Percentiles rank a stretch among this genome's conserved stretches.
Conservation (phyloP, 2,329 filamentous ascomycete species). For the Penicillium freii region DNA sequence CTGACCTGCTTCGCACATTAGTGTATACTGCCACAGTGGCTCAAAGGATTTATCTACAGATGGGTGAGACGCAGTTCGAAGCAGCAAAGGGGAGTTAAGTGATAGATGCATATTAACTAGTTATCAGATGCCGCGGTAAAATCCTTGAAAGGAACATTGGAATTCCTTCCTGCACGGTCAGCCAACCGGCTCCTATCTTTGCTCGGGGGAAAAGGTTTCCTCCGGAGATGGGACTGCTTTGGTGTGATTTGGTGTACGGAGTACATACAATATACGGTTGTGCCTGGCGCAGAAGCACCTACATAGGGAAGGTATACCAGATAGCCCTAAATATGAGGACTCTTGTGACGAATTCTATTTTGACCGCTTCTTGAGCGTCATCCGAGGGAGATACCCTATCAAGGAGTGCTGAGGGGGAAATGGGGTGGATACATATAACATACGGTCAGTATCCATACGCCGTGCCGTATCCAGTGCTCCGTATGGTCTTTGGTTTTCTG, state of each 20-base stretch:
- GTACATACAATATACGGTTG: not conserved
- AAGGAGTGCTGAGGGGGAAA: not conserved
- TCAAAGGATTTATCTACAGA: not conserved
- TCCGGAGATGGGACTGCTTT: not conserved
- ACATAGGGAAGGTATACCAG: not conserved
- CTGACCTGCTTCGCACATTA: not conserved
- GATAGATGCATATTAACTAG: not conserved
- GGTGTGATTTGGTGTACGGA: not conserved
- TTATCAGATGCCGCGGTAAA: not conserved
- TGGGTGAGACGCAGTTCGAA: constrained; percentile 12
- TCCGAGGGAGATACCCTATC: not conserved
- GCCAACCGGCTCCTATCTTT: not conserved
- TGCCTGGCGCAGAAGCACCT: not conserved
- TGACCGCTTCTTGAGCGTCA: constrained; percentile 3
- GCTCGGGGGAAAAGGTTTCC: not conserved
- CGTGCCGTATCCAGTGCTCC: not conserved
- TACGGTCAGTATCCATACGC: not conserved
- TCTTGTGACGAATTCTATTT: not conserved
- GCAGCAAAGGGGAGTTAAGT: not conserved
- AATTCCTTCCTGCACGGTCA: not conserved
- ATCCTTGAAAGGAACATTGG: not conserved
- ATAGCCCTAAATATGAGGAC: not conserved
- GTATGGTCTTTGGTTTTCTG: not conserved
- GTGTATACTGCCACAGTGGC: not conserved
- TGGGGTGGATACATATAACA: constrained; percentile 1